Conservation (phyloP, 2,329 filamentous ascomycete genomes). For the Fusarium nanum region DNA sequence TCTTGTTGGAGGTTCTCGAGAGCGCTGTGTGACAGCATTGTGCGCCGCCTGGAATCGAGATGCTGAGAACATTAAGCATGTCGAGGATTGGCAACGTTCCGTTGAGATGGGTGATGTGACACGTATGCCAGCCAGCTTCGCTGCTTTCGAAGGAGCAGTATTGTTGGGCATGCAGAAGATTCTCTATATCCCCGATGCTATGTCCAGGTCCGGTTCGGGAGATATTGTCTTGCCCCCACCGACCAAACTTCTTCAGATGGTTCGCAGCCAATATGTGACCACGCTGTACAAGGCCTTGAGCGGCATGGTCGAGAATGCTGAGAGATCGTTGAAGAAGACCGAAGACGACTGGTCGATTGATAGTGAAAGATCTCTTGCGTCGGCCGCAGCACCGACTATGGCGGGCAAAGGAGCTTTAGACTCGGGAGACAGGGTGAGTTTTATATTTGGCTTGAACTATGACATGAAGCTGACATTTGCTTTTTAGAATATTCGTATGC, state of each 20-base stretch:
- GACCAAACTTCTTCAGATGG: constrained; percentile 88
- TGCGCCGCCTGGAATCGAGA: constrained; percentile 94
- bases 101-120: constrained; percentile 87
- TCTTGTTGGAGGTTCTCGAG: constrained; percentile 81
- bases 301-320: constrained; percentile 97
- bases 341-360: constrained; percentile 71
- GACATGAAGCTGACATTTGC: constrained; percentile 42
- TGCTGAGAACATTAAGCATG: constrained; percentile 88
- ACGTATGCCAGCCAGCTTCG: constrained; percentile 87
- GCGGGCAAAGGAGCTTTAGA: constrained; percentile 63
- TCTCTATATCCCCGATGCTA: constrained; percentile 89
- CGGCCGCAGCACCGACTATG: constrained; percentile 50
- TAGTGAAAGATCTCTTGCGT: constrained; percentile 55
- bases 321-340: constrained; percentile 74
- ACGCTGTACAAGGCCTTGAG: constrained; percentile 94
- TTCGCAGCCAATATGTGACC: constrained; percentile 90
- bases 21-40: constrained; percentile 85
- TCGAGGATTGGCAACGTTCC: constrained; percentile 93
- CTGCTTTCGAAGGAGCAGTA: constrained; percentile 84
- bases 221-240: constrained; percentile 88
- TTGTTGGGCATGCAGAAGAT: constrained; percentile 93
- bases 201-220: constrained; percentile 75
- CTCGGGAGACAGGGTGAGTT: constrained; percentile 66
- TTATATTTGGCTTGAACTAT: constrained; percentile 3
- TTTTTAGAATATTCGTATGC: constrained; percentile 85